Percentiles rank a stretch among this genome's conserved stretches.
Evolutionary conservation across 768 basidiomycete species (phyloP).

Genomic region (Collybiopsis luxurians): DNA sequence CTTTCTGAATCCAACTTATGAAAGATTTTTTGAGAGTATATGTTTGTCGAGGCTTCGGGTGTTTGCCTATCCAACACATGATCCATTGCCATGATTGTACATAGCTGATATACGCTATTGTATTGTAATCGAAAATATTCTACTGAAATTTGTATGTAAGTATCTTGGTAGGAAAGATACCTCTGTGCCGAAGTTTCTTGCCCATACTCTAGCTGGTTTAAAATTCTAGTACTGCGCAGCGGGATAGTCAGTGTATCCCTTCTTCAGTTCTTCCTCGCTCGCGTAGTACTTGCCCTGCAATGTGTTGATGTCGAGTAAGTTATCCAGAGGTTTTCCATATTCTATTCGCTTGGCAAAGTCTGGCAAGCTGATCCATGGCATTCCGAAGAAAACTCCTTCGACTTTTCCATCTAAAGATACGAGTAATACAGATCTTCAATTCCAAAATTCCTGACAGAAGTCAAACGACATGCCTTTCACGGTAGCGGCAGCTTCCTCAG

Average conservation of each 20-base stretch:
- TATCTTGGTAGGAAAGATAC: too few relatives aligned
- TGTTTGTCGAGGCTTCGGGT: too few relatives aligned
- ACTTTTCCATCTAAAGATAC: conserved; percentile 16
- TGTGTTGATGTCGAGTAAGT: conserved; percentile 14
- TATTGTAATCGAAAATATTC: too few relatives aligned
- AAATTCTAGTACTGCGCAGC: not conserved
- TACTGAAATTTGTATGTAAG: too few relatives aligned
- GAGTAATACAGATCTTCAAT: not conserved
- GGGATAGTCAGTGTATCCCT: conserved; percentile 26
- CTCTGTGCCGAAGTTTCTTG: too few relatives aligned
- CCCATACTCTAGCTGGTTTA: too few relatives aligned
- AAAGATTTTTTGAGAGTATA: too few relatives aligned
- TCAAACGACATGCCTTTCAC: conserved; percentile 5
- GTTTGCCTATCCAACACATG: too few relatives aligned
- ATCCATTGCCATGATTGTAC: too few relatives aligned
- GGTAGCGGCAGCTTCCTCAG: conserved; percentile 22
- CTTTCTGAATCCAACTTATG: too few relatives aligned
- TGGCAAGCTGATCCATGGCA: conserved; percentile 24
- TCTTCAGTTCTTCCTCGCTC: conserved; percentile 14
- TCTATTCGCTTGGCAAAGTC: conserved; percentile 26
- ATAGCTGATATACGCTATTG: too few relatives aligned
- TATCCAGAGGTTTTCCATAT: conserved; percentile 22
- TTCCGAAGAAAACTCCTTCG: conserved; percentile 27
- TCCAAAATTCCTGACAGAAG: too few relatives aligned
- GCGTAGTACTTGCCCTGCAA: conserved; percentile 16